Base-by-base conservation (phyloP, 805 yeast species). In the Teunomyces cretensis region DNA sequence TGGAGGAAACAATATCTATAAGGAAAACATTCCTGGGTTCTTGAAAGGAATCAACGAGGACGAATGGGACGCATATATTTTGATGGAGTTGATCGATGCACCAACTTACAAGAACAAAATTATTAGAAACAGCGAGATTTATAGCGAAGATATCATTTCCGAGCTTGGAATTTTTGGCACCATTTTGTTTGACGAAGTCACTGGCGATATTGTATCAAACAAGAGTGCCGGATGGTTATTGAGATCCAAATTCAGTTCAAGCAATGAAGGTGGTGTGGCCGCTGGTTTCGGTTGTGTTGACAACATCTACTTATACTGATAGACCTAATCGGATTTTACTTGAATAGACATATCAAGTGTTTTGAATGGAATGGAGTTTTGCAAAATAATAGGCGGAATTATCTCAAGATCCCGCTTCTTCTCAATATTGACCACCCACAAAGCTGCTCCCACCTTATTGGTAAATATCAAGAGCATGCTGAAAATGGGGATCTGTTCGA, bases 241-340 rank as follows among this genome's bases (percentile, higher is more conserved):
- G 54, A 81, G 99, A 68, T 86, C 97, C 15, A 94, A 94, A 64
- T 81, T 90, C 46, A 85, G 88, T 52, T 71, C 85, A 3, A 86
- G 96, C 43, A 84, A 94, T 65, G 99, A 94, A 70, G 99, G 99
- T 31, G 99, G 99, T 32, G 97, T 94, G 28, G 98, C 98, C 16
- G 99, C 99, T 12, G 99, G 99, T 1, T 92, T 88, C 67, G 99
- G 98, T 6, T 90, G 97, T 65, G 88, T 94, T 33, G 99, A 94
- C 65, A 86, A 90, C 58, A 75, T 90, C 30, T 80, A 82, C 48
- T 68, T 88, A 33, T 73, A 76, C 47, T 67, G 58, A 40, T 17
- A 7, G 37, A 76, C n/a, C 47, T 67, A 58, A 41, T 22, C 14
- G 38, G 38, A 35, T 15, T 35, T 35, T 12, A 19, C 38, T 35